Conservation (phyloP, 345 rosid species). For the Alliaria petiolata region DNA sequence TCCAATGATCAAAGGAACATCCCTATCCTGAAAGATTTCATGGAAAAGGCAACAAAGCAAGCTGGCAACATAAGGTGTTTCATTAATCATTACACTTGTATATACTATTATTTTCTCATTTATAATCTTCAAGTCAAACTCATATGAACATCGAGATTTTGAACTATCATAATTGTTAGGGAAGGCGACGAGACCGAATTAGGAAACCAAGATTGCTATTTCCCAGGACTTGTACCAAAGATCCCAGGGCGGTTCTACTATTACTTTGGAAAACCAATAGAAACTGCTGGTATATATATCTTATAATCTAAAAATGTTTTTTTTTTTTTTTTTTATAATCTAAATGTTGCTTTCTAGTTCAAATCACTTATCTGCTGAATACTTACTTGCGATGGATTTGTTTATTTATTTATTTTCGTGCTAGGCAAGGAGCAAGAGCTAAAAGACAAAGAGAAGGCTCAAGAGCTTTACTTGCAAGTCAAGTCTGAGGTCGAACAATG, state of each 20-base stretch:
- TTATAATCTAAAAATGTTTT: neutral
- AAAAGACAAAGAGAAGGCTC: conserved; percentile 48
- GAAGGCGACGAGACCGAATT: conserved; percentile 45
- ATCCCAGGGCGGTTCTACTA: conserved; percentile 74
- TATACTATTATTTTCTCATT: neutral
- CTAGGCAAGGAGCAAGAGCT: conserved; percentile 51
- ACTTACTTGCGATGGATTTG: neutral
- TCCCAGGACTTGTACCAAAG: conserved; percentile 61
- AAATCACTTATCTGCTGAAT: neutral
- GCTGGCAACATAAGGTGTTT: conserved; percentile 45
- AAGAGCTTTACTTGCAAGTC: conserved; percentile 55
- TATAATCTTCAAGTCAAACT: neutral
- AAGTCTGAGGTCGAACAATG: conserved; percentile 63
- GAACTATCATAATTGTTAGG: conserved; percentile 33
- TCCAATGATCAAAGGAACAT: conserved; percentile 60
- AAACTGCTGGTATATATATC: conserved; percentile 52
- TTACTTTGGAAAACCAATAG: conserved; percentile 74
- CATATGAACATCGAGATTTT: neutral
- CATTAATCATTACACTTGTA: neutral
- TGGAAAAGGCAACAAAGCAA: conserved; percentile 37
- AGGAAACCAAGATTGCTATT: conserved; percentile 48
- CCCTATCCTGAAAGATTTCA: conserved; percentile 45
- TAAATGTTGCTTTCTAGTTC: neutral
- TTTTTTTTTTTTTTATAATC: no score
- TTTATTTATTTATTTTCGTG: neutral